phyloP scores from a whole-genome alignment of 768 basidiomycete species.

The Russula compacta region DNA sequence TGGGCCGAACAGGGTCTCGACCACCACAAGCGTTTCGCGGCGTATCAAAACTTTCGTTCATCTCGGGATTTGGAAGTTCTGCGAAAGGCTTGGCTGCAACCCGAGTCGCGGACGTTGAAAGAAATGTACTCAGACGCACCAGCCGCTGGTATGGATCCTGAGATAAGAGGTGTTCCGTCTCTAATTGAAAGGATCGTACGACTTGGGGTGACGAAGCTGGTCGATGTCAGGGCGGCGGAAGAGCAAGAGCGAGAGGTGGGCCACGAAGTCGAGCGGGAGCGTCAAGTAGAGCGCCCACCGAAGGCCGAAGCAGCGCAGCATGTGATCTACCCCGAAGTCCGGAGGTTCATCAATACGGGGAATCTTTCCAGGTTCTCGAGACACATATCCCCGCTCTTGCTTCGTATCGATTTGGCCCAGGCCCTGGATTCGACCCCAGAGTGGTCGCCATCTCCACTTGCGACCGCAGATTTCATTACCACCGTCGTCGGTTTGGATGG shows the following conservation, averaged over 20 bases:
- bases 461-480: constrained; percentile 6
- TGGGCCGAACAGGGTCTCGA: constrained; percentile 13
- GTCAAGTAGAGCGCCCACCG: constrained; percentile 2
- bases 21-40: neutral
- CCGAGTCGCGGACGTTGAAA: constrained; percentile 10
- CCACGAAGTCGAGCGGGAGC: constrained; percentile 12
- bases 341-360: constrained; percentile 4
- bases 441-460: constrained; percentile 9
- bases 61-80: neutral
- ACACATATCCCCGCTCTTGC: neutral
- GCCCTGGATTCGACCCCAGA: neutral
- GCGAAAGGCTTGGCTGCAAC: constrained; percentile 1
- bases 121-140: constrained; percentile 4
- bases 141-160: neutral
- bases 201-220: neutral
- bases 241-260: constrained; percentile 17
- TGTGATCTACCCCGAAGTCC: neutral
- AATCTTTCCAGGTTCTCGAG: neutral
- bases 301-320: constrained; percentile 1
- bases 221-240: constrained; percentile 7
- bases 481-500: neutral
- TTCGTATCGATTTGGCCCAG: neutral
- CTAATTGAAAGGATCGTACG: constrained; percentile 1
- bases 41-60: neutral
- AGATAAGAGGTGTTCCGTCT: neutral